Evolutionary conservation across 768 basidiomycete genomes (phyloP).

Genomic region (Suillus variegatus): DNA sequence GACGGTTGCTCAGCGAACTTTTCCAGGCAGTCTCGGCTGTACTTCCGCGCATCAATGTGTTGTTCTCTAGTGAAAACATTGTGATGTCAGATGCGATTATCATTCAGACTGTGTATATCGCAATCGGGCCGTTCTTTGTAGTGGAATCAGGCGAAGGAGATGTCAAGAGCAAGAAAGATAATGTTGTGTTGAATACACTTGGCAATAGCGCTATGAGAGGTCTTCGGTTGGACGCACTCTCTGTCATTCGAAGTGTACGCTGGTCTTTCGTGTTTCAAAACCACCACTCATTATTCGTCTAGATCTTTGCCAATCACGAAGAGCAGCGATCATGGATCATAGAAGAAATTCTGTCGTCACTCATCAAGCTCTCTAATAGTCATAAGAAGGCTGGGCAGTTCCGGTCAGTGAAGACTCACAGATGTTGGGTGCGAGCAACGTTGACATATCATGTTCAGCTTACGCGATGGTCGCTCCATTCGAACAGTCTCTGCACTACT

Average conservation of each 20-base stretch:
- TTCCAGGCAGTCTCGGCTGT: constrained; percentile 73
- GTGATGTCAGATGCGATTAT: constrained; percentile 86
- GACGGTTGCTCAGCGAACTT: constrained; percentile 61
- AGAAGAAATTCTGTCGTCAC: constrained; percentile 90
- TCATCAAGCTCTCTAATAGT: constrained; percentile 87
- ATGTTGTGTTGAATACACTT: constrained; percentile 60
- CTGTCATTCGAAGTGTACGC: constrained; percentile 82
- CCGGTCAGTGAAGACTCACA: constrained; percentile 48
- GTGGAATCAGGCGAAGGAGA: constrained; percentile 66
- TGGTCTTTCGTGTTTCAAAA: not conserved
- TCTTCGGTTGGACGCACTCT: constrained; percentile 77
- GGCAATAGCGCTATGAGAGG: constrained; percentile 82
- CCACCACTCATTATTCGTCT: constrained; percentile 11
- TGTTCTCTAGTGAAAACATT: constrained; percentile 71
- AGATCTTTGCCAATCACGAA: constrained; percentile 92
- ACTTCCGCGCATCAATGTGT: constrained; percentile 70
- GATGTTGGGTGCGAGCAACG: not conserved
- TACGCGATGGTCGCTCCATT: constrained; percentile 89
- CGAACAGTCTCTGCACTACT: constrained; percentile 92
- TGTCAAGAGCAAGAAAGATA: constrained; percentile 55
- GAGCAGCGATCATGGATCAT: constrained; percentile 95
- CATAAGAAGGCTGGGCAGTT: constrained; percentile 92
- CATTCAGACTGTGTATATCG: constrained; percentile 89
- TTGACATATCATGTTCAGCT: constrained; percentile 42
- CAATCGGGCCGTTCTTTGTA: constrained; percentile 93